Conservation (phyloP, 2,329 filamentous ascomycete species). For the Penicillium glabrum region DNA sequence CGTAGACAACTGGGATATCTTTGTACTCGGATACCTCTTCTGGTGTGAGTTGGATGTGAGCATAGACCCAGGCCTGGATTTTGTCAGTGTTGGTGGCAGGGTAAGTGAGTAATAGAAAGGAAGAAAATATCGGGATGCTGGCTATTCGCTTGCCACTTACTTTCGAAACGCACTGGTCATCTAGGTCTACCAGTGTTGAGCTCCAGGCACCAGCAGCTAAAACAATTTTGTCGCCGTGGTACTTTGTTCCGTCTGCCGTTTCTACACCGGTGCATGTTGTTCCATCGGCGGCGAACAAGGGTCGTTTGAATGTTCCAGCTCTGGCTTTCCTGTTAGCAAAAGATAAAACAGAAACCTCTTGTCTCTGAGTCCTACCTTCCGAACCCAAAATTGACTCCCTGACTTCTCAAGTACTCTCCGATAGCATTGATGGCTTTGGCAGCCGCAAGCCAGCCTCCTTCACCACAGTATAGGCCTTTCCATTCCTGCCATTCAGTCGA, state of each 20-base stretch:
- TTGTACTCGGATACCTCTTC: constrained; percentile 45
- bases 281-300: constrained; percentile 39
- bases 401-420: constrained; percentile 37
- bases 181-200: constrained; percentile 25
- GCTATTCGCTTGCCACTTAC: constrained; percentile 32
- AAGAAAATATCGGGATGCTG: constrained; percentile 24
- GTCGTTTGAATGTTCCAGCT: constrained; percentile 47
- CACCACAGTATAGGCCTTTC: constrained; percentile 46
- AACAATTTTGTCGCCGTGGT: constrained; percentile 46
- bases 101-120: not conserved
- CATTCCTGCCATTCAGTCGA: constrained; percentile 34
- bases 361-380: constrained; percentile 26
- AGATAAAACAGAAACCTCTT: not conserved
- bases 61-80: constrained; percentile 46
- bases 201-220: constrained; percentile 36
- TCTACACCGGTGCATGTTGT: constrained; percentile 43
- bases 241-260: constrained; percentile 43
- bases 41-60: constrained; percentile 45
- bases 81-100: not conserved
- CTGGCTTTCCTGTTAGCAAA: constrained; percentile 14
- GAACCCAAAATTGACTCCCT: constrained; percentile 46
- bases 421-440: constrained; percentile 51
- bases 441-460: constrained; percentile 51
- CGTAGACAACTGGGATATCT: constrained; percentile 45
- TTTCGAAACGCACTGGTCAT: constrained; percentile 45